Percentiles rank a stretch among this genome's conserved stretches.
Conservation (phyloP, 768 basidiomycete species). For the Neoboletus subvelutipes region DNA sequence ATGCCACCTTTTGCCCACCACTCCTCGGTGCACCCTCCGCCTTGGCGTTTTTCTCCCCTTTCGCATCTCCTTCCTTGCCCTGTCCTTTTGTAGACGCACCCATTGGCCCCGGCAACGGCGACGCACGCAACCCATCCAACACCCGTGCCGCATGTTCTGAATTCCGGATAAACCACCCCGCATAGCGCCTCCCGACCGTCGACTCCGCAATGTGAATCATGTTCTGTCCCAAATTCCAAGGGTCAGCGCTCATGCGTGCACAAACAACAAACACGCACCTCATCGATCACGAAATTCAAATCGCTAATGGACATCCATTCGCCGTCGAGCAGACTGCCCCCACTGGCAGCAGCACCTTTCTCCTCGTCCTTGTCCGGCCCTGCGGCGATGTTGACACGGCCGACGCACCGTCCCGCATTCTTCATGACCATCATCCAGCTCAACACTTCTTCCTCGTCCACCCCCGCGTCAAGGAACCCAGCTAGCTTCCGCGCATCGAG, state of each 20-base stretch:
- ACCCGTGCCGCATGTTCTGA: conserved; percentile 90
- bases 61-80: conserved; percentile 18
- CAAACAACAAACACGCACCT: conserved; percentile 49
- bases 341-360: no score
- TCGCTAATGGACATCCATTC: conserved; percentile 89
- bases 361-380: conserved; percentile 40
- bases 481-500: conserved; percentile 91
- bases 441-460: conserved; percentile 90
- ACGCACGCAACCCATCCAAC: conserved; percentile 68
- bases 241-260: neutral
- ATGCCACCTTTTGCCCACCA: conserved; percentile 59
- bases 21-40: conserved; percentile 35
- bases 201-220: conserved; percentile 97
- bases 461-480: conserved; percentile 72
- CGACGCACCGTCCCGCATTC: conserved; percentile 77
- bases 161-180: conserved; percentile 97
- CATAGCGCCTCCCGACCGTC: conserved; percentile 89
- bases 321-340: conserved; percentile 72
- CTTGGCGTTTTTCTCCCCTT: conserved; percentile 25
- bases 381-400: conserved; percentile 40
- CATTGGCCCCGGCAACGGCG: conserved; percentile 45
- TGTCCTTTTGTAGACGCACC: conserved; percentile 3
- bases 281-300: conserved; percentile 92
- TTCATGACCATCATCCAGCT: conserved; percentile 98
- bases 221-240: conserved; percentile 50